Percentiles rank a stretch among this genome's conserved stretches.
phyloP scores from a whole-genome alignment of 2,329 filamentous ascomycete species.

The Davidsoniella eucalypti region DNA sequence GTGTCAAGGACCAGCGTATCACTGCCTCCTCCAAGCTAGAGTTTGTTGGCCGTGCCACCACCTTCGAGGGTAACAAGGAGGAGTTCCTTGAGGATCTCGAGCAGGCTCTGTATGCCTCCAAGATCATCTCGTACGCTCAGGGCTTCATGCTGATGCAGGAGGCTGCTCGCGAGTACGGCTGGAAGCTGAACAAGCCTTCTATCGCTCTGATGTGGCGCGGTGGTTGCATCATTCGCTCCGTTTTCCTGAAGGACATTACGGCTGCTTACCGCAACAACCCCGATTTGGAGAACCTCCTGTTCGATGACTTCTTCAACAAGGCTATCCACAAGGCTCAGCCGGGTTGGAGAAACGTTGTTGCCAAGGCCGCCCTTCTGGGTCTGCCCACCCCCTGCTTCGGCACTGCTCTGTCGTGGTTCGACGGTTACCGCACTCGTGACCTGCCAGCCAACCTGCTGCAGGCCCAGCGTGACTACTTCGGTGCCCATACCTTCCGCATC shows the following conservation, averaged over 20 bases:
- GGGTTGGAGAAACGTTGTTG: slow-evolving; percentile 81
- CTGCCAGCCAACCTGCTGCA: slow-evolving; percentile 96
- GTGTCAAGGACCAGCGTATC: slow-evolving; percentile 82
- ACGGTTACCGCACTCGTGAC: slow-evolving; percentile 94
- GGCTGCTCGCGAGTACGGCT: slow-evolving; percentile 86
- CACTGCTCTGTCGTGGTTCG: slow-evolving; percentile 95
- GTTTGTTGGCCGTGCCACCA: slow-evolving; percentile 53
- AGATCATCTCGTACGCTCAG: slow-evolving; percentile 99
- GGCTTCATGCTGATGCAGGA: slow-evolving; percentile 99
- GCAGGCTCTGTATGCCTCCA: slow-evolving; percentile 96
- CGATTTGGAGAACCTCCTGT: slow-evolving; percentile 93
- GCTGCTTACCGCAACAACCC: slow-evolving; percentile 87
- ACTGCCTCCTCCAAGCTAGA: slow-evolving; percentile 65
- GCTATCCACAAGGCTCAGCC: slow-evolving; percentile 92
- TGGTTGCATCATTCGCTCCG: slow-evolving; percentile 98
- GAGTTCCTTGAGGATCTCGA: slow-evolving; percentile 94
- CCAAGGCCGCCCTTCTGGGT: slow-evolving; percentile 83
- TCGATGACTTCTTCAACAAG: slow-evolving; percentile 99
- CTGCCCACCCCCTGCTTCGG: slow-evolving; percentile 94
- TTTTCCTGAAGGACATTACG: slow-evolving; percentile 99
- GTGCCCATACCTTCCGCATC: slow-evolving; percentile 77
- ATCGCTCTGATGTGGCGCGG: slow-evolving; percentile 99
- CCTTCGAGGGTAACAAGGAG: slow-evolving; percentile 77
- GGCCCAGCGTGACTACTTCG: slow-evolving; percentile 99
- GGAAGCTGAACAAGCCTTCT: slow-evolving; percentile 99